Evolutionary conservation across 441 rosid species (phyloP).

Genomic region (Jatropha podagrica): DNA sequence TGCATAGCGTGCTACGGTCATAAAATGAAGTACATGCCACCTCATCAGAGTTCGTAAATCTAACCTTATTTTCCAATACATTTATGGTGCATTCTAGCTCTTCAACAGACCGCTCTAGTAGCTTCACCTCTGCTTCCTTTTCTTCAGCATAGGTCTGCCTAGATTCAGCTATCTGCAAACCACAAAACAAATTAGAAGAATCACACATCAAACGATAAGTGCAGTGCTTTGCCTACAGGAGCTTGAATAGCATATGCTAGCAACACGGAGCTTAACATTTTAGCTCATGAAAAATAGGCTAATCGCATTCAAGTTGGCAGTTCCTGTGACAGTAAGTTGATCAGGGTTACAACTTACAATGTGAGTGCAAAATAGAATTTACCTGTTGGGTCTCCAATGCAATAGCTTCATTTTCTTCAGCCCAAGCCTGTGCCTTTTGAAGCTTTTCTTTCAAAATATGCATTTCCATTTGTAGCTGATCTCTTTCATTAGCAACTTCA

Average conservation of each 20-base stretch:
- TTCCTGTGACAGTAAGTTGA: neutral
- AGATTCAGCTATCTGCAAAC: slow-evolving; percentile 75
- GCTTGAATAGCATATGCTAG: neutral
- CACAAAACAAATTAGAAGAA: slow-evolving; percentile 14
- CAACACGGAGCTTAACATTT: neutral
- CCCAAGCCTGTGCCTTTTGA: slow-evolving; percentile 49
- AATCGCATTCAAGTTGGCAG: neutral
- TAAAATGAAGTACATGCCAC: slow-evolving; percentile 15
- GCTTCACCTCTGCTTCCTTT: slow-evolving; percentile 87
- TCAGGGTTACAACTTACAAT: neutral
- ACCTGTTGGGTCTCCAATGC: slow-evolving; percentile 80
- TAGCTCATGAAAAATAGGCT: neutral
- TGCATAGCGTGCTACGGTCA: slow-evolving; percentile 27
- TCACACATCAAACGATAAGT: neutral
- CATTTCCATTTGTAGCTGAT: slow-evolving; percentile 58
- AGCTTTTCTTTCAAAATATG: slow-evolving; percentile 63
- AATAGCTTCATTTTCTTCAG: slow-evolving; percentile 70
- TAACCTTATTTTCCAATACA: slow-evolving; percentile 87
- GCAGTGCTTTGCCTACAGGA: neutral
- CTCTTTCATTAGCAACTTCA: slow-evolving; percentile 59
- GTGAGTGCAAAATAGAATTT: slow-evolving; percentile 22
- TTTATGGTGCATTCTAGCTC: slow-evolving; percentile 86
- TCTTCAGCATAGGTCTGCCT: slow-evolving; percentile 72
- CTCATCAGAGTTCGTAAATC: slow-evolving; percentile 25
- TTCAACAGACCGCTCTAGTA: slow-evolving; percentile 91